phyloP scores from a whole-genome alignment of 2,329 filamentous ascomycete genomes.

The Boeremia lycopersici region DNA sequence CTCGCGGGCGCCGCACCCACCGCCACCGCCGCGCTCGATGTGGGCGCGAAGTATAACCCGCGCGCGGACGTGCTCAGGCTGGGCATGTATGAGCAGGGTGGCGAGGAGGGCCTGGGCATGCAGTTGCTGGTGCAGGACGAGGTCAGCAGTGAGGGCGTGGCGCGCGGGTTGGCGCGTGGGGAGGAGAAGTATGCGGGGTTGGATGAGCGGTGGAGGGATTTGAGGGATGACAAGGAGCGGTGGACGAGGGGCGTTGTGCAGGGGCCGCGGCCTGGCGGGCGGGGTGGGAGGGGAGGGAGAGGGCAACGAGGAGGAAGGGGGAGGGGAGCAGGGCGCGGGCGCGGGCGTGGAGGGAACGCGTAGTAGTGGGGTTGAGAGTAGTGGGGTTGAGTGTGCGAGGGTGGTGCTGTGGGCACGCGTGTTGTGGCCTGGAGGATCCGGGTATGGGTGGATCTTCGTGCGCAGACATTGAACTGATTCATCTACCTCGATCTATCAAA shows the following conservation, averaged over 20 bases:
- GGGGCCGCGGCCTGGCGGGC: slow-evolving; percentile 15
- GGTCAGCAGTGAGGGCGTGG: slow-evolving; percentile 33
- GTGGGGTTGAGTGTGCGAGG: background rate
- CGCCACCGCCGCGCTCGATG: slow-evolving; percentile 4
- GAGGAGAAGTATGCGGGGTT: slow-evolving; percentile 23
- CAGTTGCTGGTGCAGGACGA: slow-evolving; percentile 49
- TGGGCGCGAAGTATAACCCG: slow-evolving; percentile 33
- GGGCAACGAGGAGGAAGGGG: slow-evolving; percentile 17
- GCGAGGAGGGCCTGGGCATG: slow-evolving; percentile 42
- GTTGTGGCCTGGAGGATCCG: no score
- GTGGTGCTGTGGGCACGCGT: background rate
- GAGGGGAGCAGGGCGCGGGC: background rate
- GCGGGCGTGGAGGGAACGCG: background rate
- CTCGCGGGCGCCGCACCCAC: slow-evolving; percentile 36
- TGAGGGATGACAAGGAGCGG: slow-evolving; percentile 28
- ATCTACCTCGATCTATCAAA: slow-evolving; percentile 14
- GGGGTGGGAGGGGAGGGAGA: slow-evolving; percentile 20
- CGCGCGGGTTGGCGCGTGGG: slow-evolving; percentile 19
- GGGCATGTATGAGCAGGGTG: slow-evolving; percentile 55
- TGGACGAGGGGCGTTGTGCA: slow-evolving; percentile 24
- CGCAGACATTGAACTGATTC: slow-evolving; percentile 4
- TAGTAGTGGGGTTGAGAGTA: background rate
- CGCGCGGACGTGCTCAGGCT: slow-evolving; percentile 46
- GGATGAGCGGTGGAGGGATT: slow-evolving; percentile 51
- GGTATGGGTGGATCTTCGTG: no score